A percentile compares a stretch with the other conserved stretches of the same genome.
Evolutionary conservation across 192 early-diverging fungal species (phyloP).

Genomic region (Linderina pennispora): DNA sequence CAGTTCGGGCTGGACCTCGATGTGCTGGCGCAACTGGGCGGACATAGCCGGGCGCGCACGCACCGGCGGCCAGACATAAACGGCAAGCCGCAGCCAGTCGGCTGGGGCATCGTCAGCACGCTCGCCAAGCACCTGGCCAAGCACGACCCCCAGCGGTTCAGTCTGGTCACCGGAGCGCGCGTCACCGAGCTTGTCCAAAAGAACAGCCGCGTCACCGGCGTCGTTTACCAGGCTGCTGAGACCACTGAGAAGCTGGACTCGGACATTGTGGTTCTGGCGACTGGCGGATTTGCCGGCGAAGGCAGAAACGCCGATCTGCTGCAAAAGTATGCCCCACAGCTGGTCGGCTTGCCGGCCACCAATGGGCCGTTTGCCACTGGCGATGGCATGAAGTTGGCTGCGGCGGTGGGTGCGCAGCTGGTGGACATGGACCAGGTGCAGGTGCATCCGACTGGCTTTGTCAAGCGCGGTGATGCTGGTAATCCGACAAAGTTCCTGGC

Average conservation of each 20-base stretch:
- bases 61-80: conserved; percentile 58
- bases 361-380: conserved; percentile 94
- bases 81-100: conserved; percentile 71
- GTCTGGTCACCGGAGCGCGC: conserved; percentile 77
- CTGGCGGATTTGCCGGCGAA: conserved; percentile 94
- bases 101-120: conserved; percentile 94
- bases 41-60: conserved; percentile 90
- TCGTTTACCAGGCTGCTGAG: conserved; percentile 59
- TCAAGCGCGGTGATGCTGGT: conserved; percentile 81
- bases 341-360: conserved; percentile 72
- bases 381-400: conserved; percentile 88
- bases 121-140: conserved; percentile 72
- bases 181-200: conserved; percentile 69
- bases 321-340: conserved; percentile 76
- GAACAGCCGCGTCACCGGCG: conserved; percentile 65
- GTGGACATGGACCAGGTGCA: conserved; percentile 96
- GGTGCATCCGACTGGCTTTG: conserved; percentile 95
- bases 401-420: conserved; percentile 71
- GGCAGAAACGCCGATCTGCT: conserved; percentile 71
- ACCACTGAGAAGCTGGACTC: conserved; percentile 33
- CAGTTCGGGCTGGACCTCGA: conserved; percentile 86
- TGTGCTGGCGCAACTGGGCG: conserved; percentile 82
- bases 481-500: conserved; percentile 93
- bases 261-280: conserved; percentile 83
- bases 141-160: conserved; percentile 61